Percentiles rank a stretch among this genome's conserved stretches.
Conservation (phyloP, 208 protist species). For the Wallacemonas rigidus region DNA sequence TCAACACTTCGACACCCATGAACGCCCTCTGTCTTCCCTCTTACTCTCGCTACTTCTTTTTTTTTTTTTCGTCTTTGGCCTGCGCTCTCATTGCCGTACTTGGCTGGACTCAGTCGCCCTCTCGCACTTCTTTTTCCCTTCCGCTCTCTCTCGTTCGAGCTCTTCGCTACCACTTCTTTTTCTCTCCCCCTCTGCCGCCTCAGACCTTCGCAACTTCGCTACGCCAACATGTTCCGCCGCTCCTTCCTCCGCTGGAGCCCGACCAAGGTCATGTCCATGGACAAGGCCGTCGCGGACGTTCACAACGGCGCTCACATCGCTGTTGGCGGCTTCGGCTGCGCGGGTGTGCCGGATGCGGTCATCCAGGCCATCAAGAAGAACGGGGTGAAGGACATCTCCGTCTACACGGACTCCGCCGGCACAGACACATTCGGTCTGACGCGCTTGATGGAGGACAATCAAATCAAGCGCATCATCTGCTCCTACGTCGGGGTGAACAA, state of each 20-base stretch:
- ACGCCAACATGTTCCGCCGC: constrained; percentile 60
- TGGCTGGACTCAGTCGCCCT: neutral
- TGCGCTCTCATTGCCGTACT: constrained; percentile 5
- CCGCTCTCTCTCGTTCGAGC: neutral
- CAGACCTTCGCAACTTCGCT: neutral
- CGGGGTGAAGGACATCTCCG: constrained; percentile 91
- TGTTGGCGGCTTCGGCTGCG: constrained; percentile 96
- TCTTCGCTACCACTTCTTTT: constrained; percentile 11
- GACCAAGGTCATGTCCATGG: constrained; percentile 77
- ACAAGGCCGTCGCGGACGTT: constrained; percentile 81
- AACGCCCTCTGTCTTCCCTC: neutral
- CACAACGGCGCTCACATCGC: constrained; percentile 64
- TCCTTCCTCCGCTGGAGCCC: constrained; percentile 46
- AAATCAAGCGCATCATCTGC: constrained; percentile 90
- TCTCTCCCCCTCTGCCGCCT: neutral
- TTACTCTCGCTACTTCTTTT: constrained; percentile 16
- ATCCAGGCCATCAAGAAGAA: constrained; percentile 87
- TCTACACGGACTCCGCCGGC: constrained; percentile 96
- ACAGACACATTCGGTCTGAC: constrained; percentile 96
- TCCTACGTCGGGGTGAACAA: constrained; percentile 97
- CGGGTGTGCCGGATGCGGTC: constrained; percentile 94
- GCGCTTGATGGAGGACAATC: constrained; percentile 91
- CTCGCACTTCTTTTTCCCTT: constrained; percentile 1
- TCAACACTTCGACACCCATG: too few species aligned
- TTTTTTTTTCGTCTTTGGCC: constrained; percentile 6